Base-by-base conservation (phyloP, 2,329 filamentous ascomycete genomes). In the Elsinoe perseae region DNA sequence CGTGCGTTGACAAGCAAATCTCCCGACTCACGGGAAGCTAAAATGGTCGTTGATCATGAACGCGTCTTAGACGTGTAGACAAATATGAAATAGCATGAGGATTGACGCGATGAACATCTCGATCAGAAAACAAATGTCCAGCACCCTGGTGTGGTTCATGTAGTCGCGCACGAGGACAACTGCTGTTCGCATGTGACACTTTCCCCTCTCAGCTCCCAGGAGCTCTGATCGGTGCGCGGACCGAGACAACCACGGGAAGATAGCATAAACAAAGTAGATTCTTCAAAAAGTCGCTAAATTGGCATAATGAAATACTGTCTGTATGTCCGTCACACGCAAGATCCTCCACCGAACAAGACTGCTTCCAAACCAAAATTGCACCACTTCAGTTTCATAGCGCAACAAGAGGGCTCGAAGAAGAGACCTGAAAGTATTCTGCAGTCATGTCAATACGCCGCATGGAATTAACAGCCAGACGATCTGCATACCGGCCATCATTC, bases 121-220 rank as follows among this genome's bases (percentile, higher is more conserved):
- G n/a, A n/a, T n/a, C n/a, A n/a, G n/a, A 20, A 42, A 16, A 20
- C 36, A 42, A 16, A 16, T 42, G 14, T 18, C 14, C 18, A 8
- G 40, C 40, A 43, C 40, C 40, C 40, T 43, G 43, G 5, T 8
- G 12, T 23, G 23, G 14, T 30, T 50, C 44, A 50, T 50, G 44
- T 50, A n/a, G 44, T 32, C 25, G 18, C 16, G 25, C 44, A 50
- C 12, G 23, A 32, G 44, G 44, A 50, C 44, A 30, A 30, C 44
- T 50, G 44, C 44, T 30, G 44, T 50, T 50, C 16, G 44, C 44
- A 50, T 50, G 44, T 27, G 40, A 44, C 34, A 23, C 40, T 44
- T 20, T 20, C 20, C 14, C 18, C 21, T 30, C 12, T 20, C 38
- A 43, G 21, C 6, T 21, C 16, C 16, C 3, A 43, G 12, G 21